phyloP scores from a whole-genome alignment of 2,329 filamentous ascomycete genomes.

The Fusarium irregulare region DNA sequence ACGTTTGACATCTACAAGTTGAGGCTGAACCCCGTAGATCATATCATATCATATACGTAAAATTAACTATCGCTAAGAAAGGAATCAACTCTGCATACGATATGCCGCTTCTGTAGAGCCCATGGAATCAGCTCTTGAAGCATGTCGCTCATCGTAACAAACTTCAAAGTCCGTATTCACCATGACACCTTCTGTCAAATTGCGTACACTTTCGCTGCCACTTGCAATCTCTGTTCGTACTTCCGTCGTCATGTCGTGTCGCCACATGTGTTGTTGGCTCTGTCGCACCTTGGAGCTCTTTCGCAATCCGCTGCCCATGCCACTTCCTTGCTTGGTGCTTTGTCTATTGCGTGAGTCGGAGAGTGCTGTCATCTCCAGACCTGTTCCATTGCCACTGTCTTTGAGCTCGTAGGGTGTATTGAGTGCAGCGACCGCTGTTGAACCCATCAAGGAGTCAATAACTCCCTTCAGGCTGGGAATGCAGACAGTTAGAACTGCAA shows the following conservation, averaged over 20 bases:
- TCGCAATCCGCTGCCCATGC: background rate
- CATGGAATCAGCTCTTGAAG: conserved; percentile 30
- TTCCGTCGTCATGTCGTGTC: conserved; percentile 18
- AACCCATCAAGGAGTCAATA: conserved; percentile 39
- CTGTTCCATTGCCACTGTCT: conserved; percentile 31
- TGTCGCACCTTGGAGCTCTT: conserved; percentile 6
- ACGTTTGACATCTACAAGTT: background rate
- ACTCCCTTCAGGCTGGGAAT: conserved; percentile 41
- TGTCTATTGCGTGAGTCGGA: conserved; percentile 15
- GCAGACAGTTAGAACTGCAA: conserved; percentile 41
- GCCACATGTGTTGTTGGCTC: conserved; percentile 21
- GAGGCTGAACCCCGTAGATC: background rate
- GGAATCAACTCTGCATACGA: conserved; percentile 7
- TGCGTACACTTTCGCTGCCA: conserved; percentile 40
- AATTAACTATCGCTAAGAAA: background rate
- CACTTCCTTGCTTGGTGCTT: conserved; percentile 15
- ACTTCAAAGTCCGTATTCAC: conserved; percentile 42
- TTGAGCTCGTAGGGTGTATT: conserved; percentile 39
- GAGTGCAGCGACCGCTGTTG: conserved; percentile 33
- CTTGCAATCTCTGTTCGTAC: conserved; percentile 14
- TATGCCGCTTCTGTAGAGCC: conserved; percentile 35
- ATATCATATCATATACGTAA: background rate
- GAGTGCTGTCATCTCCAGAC: conserved; percentile 31
- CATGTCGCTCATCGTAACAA: conserved; percentile 37
- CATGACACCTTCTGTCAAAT: conserved; percentile 40